These are phyloP conservation scores for Raddia guianensis DNA, from an alignment of 176 grass and related monocot genomes.

Conservation along the genomic window DNA sequence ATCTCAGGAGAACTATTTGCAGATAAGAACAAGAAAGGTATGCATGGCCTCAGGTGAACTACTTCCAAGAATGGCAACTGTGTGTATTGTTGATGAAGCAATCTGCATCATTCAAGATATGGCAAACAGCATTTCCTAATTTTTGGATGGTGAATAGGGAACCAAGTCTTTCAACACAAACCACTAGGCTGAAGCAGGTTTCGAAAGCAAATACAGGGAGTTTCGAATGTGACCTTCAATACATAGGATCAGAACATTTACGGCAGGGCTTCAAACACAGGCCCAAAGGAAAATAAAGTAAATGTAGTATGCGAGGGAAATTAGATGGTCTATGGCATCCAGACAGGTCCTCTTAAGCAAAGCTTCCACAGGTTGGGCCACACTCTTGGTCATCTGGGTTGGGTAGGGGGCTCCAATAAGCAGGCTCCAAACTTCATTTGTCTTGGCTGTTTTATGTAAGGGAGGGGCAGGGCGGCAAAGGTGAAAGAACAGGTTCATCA, in stretches of 20 bases:
- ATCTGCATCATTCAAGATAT: constrained; percentile 14
- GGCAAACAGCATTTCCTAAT: constrained; percentile 15
- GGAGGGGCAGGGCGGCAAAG: constrained; percentile 49
- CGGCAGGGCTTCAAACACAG: constrained; percentile 49
- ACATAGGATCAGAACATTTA: constrained; percentile 56
- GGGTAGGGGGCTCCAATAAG: constrained; percentile 66
- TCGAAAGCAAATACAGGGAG: constrained; percentile 44
- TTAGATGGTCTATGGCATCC: constrained; percentile 51
- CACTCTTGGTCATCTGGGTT: constrained; percentile 76
- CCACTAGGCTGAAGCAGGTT: constrained; percentile 43
- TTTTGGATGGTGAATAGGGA: constrained; percentile 43
- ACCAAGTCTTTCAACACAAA: constrained; percentile 47
- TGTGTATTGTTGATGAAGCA: not conserved
- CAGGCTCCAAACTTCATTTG: constrained; percentile 70
- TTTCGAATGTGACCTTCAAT: constrained; percentile 50
- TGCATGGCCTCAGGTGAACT: not conserved
- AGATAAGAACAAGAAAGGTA: constrained; percentile 22
- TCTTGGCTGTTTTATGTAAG: constrained; percentile 63
- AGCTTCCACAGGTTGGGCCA: constrained; percentile 64
- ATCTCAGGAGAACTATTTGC: constrained; percentile 6
- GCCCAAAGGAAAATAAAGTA: constrained; percentile 59
- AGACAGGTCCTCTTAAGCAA: constrained; percentile 55
- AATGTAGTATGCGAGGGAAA: constrained; percentile 49
- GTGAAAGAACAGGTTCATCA: constrained; percentile 62
- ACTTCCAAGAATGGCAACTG: constrained; percentile 18